phyloP scores from a whole-genome alignment of 75 land plant genomes.

The Pinus albicaulis region DNA sequence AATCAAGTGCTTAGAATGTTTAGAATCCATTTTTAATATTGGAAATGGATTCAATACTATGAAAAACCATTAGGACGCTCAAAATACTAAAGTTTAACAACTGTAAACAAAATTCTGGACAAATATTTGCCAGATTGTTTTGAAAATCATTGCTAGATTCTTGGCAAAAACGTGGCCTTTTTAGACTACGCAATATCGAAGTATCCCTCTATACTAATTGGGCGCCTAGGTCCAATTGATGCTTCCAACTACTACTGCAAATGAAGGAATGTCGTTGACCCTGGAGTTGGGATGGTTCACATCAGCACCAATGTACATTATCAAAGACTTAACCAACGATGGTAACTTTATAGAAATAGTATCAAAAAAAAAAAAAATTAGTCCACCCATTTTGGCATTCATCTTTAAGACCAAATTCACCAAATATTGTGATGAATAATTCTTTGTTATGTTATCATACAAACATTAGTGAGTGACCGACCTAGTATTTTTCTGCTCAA shows the following conservation, averaged over 20 bases:
- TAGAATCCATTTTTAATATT: too few relatives aligned
- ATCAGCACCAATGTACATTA: constrained; percentile 60
- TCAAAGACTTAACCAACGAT: neutral
- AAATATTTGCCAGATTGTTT: too few relatives aligned
- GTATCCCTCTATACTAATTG: too few relatives aligned
- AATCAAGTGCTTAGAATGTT: too few relatives aligned
- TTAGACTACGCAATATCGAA: too few relatives aligned
- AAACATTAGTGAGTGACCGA: constrained; percentile 66
- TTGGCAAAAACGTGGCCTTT: too few relatives aligned
- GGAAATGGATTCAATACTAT: too few relatives aligned
- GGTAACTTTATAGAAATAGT: neutral
- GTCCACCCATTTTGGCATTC: constrained; percentile 68
- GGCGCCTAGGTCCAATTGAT: constrained; percentile 57
- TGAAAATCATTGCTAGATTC: too few relatives aligned
- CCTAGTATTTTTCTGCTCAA: constrained; percentile 47
- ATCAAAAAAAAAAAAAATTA: constrained; percentile 19
- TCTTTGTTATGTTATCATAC: constrained; percentile 4
- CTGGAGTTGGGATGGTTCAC: constrained; percentile 49
- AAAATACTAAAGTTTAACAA: too few relatives aligned
- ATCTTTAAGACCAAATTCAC: constrained; percentile 57
- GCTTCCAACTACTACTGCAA: constrained; percentile 57
- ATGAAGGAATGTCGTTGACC: constrained; percentile 31
- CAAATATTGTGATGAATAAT: constrained; percentile 27
- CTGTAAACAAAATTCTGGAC: too few relatives aligned
- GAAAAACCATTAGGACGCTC: too few relatives aligned